phyloP scores from a whole-genome alignment of 2,329 filamentous ascomycete genomes.

The Thelonectria rubi region DNA sequence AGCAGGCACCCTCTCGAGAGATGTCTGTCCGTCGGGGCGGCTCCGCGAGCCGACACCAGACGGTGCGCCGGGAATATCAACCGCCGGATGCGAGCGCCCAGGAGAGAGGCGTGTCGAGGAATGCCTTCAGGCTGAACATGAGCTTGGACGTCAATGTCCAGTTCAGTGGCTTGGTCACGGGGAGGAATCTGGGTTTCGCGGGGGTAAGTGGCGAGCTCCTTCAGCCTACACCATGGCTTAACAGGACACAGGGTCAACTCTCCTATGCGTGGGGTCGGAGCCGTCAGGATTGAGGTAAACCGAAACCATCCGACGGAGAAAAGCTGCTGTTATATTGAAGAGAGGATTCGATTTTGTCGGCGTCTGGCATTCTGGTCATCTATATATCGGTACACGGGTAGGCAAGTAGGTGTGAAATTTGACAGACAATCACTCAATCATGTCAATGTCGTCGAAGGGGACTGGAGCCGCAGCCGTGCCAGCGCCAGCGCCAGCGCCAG shows the following conservation, averaged over 20 bases:
- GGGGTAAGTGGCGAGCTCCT: slow-evolving; percentile 29
- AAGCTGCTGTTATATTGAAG: slow-evolving; percentile 13
- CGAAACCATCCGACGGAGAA: no score
- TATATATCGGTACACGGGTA: slow-evolving; percentile 32
- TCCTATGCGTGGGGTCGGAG: slow-evolving; percentile 37
- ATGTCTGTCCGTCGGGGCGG: slow-evolving; percentile 31
- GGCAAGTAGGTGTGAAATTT: slow-evolving; percentile 13
- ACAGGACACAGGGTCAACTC: slow-evolving; percentile 31
- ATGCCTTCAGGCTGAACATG: slow-evolving; percentile 39
- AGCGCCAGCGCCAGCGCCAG: slow-evolving; percentile 32
- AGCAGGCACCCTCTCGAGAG: slow-evolving; percentile 17
- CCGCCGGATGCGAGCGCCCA: slow-evolving; percentile 10
- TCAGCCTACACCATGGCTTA: slow-evolving; percentile 11
- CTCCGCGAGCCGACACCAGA: slow-evolving; percentile 33
- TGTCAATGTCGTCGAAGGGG: slow-evolving; percentile 69
- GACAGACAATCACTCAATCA: slow-evolving; percentile 66
- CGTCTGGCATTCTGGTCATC: slow-evolving; percentile 41
- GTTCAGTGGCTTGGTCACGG: slow-evolving; percentile 40
- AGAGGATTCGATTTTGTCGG: slow-evolving; percentile 25
- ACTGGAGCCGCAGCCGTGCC: slow-evolving; percentile 30
- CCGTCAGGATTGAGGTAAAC: slow-evolving; percentile 22
- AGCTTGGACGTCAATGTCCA: slow-evolving; percentile 37
- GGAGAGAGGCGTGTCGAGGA: slow-evolving; percentile 19
- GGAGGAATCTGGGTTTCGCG: slow-evolving; percentile 38
- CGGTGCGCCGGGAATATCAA: slow-evolving; percentile 30